Conservation (phyloP, 2,329 filamentous ascomycete genomes). For the Colletotrichum sp. region DNA sequence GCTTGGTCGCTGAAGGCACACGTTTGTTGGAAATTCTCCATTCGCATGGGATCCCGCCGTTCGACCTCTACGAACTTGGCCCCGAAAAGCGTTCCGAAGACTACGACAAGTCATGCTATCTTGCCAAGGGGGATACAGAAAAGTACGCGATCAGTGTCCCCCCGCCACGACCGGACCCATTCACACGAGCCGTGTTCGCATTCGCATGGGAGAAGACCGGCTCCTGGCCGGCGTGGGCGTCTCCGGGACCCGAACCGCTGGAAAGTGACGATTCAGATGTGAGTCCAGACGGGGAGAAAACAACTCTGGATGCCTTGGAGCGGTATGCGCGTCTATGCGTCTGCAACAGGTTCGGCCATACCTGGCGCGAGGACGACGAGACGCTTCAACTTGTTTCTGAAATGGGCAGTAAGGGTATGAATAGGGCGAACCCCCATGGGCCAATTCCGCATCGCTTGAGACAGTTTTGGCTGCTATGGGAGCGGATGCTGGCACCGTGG, state of each 20-base stretch:
- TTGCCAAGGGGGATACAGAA: background rate
- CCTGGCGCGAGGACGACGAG: background rate
- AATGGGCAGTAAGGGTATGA: background rate
- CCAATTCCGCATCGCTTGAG: background rate
- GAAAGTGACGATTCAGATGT: background rate
- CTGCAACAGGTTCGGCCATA: background rate
- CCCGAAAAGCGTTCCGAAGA: background rate
- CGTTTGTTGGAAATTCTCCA: background rate
- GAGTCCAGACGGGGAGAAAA: background rate
- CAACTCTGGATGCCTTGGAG: background rate
- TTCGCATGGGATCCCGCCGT: background rate
- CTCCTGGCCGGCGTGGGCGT: background rate
- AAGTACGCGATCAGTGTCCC: background rate
- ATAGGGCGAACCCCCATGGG: background rate
- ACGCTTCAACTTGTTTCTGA: background rate
- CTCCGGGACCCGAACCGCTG: background rate
- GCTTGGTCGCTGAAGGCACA: background rate
- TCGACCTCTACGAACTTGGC: background rate
- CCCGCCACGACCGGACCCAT: background rate
- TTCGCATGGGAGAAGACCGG: background rate
- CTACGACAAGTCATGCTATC: background rate
- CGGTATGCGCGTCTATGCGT: background rate
- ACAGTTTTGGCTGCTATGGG: background rate
- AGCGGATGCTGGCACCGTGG: constrained; percentile 1
- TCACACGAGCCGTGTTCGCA: background rate